Evolutionary conservation across 768 basidiomycete species (phyloP).

Genomic region (Omphalotus guepiniiformis): DNA sequence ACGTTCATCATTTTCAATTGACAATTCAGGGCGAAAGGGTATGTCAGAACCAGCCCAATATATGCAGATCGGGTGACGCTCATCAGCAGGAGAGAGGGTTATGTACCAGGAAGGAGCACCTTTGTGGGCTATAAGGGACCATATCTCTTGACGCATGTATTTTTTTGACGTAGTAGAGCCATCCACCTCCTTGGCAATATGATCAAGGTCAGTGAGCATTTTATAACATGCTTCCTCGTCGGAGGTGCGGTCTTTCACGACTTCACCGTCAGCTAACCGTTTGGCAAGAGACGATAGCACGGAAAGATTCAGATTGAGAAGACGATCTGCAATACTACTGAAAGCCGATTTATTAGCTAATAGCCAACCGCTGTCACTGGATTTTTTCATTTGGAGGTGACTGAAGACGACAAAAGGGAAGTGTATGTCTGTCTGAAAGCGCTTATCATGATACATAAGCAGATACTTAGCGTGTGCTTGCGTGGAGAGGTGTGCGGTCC

Average conservation of each 20-base stretch:
- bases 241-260: neutral
- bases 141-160: conserved; percentile 4
- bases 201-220: conserved; percentile 2
- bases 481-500: neutral
- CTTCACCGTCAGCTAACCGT: neutral
- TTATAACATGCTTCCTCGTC: conserved; percentile 1
- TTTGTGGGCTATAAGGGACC: neutral
- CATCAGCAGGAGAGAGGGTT: conserved; percentile 5
- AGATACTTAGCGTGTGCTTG: neutral
- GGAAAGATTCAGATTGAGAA: neutral
- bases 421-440: neutral
- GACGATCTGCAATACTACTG: neutral
- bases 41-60: conserved; percentile 9
- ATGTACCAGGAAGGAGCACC: conserved; percentile 9
- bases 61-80: neutral
- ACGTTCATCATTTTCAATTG: neutral
- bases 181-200: neutral
- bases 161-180: conserved; percentile 4
- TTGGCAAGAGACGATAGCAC: neutral
- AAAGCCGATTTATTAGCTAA: neutral
- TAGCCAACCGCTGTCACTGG: neutral
- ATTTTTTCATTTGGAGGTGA: neutral
- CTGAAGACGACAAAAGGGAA: conserved; percentile 1
- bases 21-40: neutral
- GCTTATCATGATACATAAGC: conserved; percentile 1